Conservation (phyloP, 2,329 filamentous ascomycete genomes). For the Sporothrix mexicana region DNA sequence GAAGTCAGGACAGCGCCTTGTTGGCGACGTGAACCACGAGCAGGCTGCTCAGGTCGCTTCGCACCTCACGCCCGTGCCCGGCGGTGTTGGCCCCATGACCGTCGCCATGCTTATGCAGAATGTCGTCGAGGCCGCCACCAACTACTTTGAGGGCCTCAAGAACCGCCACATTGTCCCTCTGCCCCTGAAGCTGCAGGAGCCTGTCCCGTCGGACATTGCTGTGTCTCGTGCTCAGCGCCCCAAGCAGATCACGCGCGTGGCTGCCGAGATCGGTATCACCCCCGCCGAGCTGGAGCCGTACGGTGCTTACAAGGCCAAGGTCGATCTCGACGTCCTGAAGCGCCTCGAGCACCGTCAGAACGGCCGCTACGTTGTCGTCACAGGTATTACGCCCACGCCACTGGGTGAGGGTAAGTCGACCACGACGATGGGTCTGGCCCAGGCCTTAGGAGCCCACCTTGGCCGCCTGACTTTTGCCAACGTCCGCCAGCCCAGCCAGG, state of each 20-base stretch:
- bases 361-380: constrained; percentile 89
- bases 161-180: constrained; percentile 78
- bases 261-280: constrained; percentile 84
- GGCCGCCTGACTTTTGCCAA: constrained; percentile 92
- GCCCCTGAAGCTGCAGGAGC: constrained; percentile 76
- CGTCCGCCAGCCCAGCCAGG: constrained; percentile 94
- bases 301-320: constrained; percentile 94
- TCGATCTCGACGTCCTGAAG: constrained; percentile 80
- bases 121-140: constrained; percentile 82
- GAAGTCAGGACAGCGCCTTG: constrained; percentile 90
- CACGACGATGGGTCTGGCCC: constrained; percentile 92
- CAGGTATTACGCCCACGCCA: constrained; percentile 94
- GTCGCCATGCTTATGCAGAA: constrained; percentile 98
- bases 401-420: constrained; percentile 98
- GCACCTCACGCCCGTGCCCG: constrained; percentile 92
- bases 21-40: constrained; percentile 94
- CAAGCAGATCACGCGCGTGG: constrained; percentile 87
- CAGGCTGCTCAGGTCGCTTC: constrained; percentile 85
- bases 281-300: constrained; percentile 92
- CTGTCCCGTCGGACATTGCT: constrained; percentile 94
- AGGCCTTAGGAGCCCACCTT: constrained; percentile 88
- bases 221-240: constrained; percentile 88
- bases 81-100: constrained; percentile 97
- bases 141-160: constrained; percentile 83
- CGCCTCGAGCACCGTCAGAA: constrained; percentile 85